A percentile compares a stretch with the other conserved stretches of the same genome.
These are phyloP conservation scores for Mycena venus DNA, from an alignment of 768 basidiomycete genomes.

Conservation along the genomic window DNA sequence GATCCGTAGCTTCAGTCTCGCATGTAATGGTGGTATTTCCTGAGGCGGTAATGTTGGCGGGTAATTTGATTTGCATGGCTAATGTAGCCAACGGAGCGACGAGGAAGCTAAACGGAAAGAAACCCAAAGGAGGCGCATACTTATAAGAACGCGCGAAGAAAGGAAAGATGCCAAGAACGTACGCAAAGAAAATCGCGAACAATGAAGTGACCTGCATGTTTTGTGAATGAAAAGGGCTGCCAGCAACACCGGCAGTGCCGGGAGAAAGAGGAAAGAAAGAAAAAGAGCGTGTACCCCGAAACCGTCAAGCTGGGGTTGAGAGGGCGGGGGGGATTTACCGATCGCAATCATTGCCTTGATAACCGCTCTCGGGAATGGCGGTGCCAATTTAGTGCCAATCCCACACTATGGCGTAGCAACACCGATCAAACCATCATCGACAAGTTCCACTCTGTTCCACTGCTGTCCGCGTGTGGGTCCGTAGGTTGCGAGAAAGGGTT, in stretches of 20 bases:
- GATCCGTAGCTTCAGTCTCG: neutral
- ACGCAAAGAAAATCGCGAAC: constrained; percentile 33
- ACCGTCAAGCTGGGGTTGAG: constrained; percentile 20
- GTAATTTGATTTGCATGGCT: constrained; percentile 21
- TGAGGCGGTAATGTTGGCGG: constrained; percentile 13
- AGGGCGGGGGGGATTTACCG: neutral
- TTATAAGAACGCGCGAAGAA: neutral
- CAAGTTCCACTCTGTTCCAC: no score
- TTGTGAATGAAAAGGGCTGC: constrained; percentile 26
- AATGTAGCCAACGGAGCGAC: constrained; percentile 24
- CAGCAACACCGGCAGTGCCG: constrained; percentile 36
- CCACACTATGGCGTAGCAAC: neutral
- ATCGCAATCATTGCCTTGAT: neutral
- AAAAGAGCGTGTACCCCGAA: constrained; percentile 25
- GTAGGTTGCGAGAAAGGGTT: no score
- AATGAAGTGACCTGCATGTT: constrained; percentile 34
- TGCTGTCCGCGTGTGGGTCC: no score
- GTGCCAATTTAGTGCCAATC: neutral
- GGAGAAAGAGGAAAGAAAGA: constrained; percentile 12
- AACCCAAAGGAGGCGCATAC: neutral
- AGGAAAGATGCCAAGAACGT: neutral
- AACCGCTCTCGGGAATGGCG: neutral
- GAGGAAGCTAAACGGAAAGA: constrained; percentile 23
- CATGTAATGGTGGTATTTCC: constrained; percentile 8
- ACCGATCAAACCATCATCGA: neutral